Evolutionary conservation across 1,139 yeast genomes (phyloP), one percentile per base, ranked within the genome.

Genomic region (Debaryomyces udenii): DNA sequence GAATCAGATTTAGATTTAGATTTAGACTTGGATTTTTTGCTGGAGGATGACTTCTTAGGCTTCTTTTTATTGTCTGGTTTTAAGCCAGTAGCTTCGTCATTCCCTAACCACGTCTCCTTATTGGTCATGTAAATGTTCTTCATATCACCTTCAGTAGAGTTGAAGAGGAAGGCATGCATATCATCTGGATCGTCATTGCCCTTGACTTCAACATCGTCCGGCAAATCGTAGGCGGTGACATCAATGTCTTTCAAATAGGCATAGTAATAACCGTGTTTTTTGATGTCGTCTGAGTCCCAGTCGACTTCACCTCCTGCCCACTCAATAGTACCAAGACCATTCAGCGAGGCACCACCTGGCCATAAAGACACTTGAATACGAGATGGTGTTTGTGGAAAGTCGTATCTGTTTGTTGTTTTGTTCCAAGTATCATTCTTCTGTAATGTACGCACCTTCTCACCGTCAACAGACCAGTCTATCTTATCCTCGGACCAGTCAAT

Each of bases 241-340:
- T 75, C 67, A 28, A 88, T 69, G 37, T 77, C 75, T 55, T 83
- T 74, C 38, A 90, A 55, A 46, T 78, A 73, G 28, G 86, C 82
- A 58, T 81, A 88, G 66, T 80, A 83, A 68, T 89, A 90, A 20
- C 97, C 96, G 38, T 83, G 78, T 44, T 85, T 69, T 46, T 71
- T 55, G 46, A 89, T 80, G 63, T 89, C 96, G 4, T 72, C 62
- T 24, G 93, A 76, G 61, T 83, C 67, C 97, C 97, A 91, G 68
- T 89, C 78, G 44, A 90, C 80, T 4, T 56, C 68, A 57, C 97
- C 98, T 59, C 98, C 97, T 28, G 97, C 96, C 97, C 98, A 91
- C 50, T 78, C 85, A 49, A 83, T 74, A 13, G 97, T 91, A 60
- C 97, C 98, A 34, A 69, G 64, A 27, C 81, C 81, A 58, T 78